These are phyloP conservation scores for Ganoderma boninense DNA, from an alignment of 1,284 basidiomycete genomes.

Conservation along the genomic window DNA sequence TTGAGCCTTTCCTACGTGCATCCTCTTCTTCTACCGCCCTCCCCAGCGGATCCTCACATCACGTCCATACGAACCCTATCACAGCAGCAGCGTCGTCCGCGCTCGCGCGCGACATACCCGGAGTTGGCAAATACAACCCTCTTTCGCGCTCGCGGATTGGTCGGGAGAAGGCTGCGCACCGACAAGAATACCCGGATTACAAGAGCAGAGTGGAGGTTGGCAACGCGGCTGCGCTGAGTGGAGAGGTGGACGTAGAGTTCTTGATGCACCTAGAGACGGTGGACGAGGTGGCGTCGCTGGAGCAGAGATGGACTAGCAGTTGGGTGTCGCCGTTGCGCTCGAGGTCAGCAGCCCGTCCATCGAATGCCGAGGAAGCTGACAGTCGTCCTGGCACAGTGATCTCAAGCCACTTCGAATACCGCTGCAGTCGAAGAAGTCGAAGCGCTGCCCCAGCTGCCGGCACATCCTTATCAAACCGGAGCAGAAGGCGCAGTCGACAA, in stretches of 20 bases:
- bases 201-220: constrained; percentile 71
- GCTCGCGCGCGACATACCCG: constrained; percentile 81
- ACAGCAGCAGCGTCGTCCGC: constrained; percentile 88
- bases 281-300: constrained; percentile 74
- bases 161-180: constrained; percentile 69
- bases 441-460: constrained; percentile 93
- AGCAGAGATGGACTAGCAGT: constrained; percentile 84
- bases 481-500: constrained; percentile 91
- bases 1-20: constrained; percentile 88
- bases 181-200: constrained; percentile 80
- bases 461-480: constrained; percentile 99
- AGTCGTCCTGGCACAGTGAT: constrained; percentile 57
- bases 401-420: constrained; percentile 89
- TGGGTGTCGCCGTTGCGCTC: constrained; percentile 77
- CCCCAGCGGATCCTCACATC: constrained; percentile 59
- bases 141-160: constrained; percentile 60
- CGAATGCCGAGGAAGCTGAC: constrained; percentile 19
- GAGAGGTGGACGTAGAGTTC: constrained; percentile 75
- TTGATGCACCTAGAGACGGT: constrained; percentile 68
- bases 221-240: constrained; percentile 61
- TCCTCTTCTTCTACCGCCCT: constrained; percentile 71
- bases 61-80: constrained; percentile 77
- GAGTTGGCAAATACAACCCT: constrained; percentile 77
- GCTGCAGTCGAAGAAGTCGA: constrained; percentile 91
- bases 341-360: constrained; percentile 55